Evolutionary conservation across 2,329 filamentous ascomycete species (phyloP).

Genomic region (Chlorencoelia australis): DNA sequence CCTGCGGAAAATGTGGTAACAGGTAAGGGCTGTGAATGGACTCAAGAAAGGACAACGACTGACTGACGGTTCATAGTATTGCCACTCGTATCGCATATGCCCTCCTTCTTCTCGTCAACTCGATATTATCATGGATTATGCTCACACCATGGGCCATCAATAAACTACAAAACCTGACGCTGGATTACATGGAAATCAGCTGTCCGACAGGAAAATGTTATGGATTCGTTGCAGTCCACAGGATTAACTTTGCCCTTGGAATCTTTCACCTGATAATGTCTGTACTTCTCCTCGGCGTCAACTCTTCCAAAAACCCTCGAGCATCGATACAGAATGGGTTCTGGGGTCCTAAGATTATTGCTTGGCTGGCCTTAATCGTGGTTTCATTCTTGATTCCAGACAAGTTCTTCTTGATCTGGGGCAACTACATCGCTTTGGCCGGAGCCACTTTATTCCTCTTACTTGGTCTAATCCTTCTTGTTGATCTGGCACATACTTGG

Average conservation of each 20-base stretch:
- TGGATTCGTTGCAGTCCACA: conserved; percentile 91
- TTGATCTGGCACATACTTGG: conserved; percentile 94
- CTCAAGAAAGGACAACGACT: background rate
- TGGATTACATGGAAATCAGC: conserved; percentile 93
- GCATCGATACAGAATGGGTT: conserved; percentile 94
- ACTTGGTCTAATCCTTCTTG: conserved; percentile 81
- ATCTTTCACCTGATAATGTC: conserved; percentile 87
- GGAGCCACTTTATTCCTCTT: conserved; percentile 90
- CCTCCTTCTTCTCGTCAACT: conserved; percentile 89
- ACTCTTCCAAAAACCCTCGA: conserved; percentile 75
- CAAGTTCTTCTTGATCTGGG: conserved; percentile 88
- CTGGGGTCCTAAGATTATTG: conserved; percentile 92
- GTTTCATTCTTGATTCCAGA: conserved; percentile 94
- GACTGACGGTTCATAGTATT: conserved; percentile 47
- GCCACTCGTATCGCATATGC: conserved; percentile 95
- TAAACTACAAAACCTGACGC: conserved; percentile 81
- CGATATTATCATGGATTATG: conserved; percentile 97
- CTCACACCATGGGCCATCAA: conserved; percentile 97
- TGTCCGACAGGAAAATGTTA: conserved; percentile 87
- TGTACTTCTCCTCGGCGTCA: conserved; percentile 74
- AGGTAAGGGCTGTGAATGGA: conserved; percentile 43
- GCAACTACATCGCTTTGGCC: conserved; percentile 82
- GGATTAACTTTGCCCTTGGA: conserved; percentile 95
- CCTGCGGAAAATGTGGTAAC: conserved; percentile 94
- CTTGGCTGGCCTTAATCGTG: conserved; percentile 79